Percentiles rank a stretch among this genome's conserved stretches.
phyloP scores from a whole-genome alignment of 1,284 basidiomycete genomes.

The Puccinia hordei region DNA sequence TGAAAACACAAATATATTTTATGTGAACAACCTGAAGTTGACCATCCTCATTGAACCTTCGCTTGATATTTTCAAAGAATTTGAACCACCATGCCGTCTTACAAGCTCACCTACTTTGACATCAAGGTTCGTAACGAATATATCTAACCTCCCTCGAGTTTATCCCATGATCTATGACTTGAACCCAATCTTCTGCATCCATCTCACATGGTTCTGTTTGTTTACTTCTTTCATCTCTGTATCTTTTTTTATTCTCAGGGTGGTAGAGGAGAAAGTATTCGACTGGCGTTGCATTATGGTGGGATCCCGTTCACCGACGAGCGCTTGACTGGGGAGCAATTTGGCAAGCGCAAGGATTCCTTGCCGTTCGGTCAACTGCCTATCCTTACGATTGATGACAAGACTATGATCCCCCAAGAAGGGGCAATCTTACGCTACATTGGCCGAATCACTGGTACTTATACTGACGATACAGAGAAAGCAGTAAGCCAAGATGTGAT shows the following conservation, averaged over 20 bases:
- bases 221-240: too few relatives aligned
- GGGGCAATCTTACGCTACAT: not conserved
- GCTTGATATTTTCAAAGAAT: too few relatives aligned
- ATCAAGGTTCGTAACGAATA: too few relatives aligned
- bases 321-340: not conserved
- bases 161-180: too few relatives aligned
- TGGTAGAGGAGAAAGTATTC: not conserved
- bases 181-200: too few relatives aligned
- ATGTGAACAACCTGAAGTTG: too few relatives aligned
- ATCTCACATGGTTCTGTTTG: too few relatives aligned
- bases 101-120: too few relatives aligned
- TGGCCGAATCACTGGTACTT: not conserved
- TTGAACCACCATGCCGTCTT: too few relatives aligned
- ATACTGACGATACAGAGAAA: not conserved
- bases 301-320: not conserved
- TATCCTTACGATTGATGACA: not conserved
- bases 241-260: not conserved
- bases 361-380: not conserved
- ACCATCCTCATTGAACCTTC: too few relatives aligned
- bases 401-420: conserved; percentile 1
- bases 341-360: not conserved
- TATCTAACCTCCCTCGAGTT: too few relatives aligned
- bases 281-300: not conserved
- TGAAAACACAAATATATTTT: too few relatives aligned
- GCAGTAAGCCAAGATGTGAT: not conserved